A percentile compares a stretch with the other conserved stretches of the same genome.
phyloP scores from a whole-genome alignment of 768 basidiomycete species.

The Fistulinella prunicolor region DNA sequence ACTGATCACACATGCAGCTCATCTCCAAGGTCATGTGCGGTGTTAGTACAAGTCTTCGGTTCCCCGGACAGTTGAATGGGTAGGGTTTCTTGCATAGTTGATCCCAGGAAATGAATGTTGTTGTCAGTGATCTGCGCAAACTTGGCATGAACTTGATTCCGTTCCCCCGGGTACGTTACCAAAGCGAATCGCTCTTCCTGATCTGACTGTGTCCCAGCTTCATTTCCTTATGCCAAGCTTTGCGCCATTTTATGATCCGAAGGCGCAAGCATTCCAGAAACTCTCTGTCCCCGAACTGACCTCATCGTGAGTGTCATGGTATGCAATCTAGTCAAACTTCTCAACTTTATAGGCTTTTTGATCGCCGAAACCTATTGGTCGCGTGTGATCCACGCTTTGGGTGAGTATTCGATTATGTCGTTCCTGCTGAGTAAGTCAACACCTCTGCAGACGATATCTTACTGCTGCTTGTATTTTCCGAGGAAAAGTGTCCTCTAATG shows the following conservation, averaged over 20 bases:
- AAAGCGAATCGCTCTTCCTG: neutral
- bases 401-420: constrained; percentile 31
- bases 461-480: constrained; percentile 88
- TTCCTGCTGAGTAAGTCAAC: neutral
- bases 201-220: constrained; percentile 47
- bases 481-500: constrained; percentile 75
- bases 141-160: constrained; percentile 93
- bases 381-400: constrained; percentile 80
- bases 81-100: constrained; percentile 28
- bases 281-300: constrained; percentile 69
- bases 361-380: constrained; percentile 75
- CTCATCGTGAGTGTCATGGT: constrained; percentile 50
- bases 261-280: constrained; percentile 57
- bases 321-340: neutral
- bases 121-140: constrained; percentile 73
- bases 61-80: constrained; percentile 94
- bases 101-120: constrained; percentile 1
- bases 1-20: constrained; percentile 39
- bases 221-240: constrained; percentile 98
- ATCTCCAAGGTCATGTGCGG: constrained; percentile 93
- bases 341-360: constrained; percentile 57
- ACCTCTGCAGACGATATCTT: constrained; percentile 62
- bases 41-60: constrained; percentile 86
- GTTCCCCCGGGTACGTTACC: constrained; percentile 77
- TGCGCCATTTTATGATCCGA: constrained; percentile 79